phyloP scores from a whole-genome alignment of 2,329 filamentous ascomycete genomes.

The Chaetomium sp. region DNA sequence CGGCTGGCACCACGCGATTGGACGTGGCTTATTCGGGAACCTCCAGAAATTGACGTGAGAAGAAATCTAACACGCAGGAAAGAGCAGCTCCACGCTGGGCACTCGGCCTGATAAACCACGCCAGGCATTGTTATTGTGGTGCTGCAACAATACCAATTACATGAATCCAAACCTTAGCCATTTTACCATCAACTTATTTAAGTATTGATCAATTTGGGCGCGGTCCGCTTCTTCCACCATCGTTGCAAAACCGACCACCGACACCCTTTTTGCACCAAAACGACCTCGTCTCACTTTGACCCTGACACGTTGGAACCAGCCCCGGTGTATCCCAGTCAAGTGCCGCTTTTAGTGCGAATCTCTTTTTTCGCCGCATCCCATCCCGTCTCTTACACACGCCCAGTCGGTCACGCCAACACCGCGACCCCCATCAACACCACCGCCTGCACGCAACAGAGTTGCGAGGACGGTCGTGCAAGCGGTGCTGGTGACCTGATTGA shows the following conservation, averaged over 20 bases:
- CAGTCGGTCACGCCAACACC: not conserved
- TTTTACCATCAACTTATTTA: not conserved
- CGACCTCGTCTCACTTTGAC: conserved; percentile 13
- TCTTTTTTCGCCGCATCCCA: conserved; percentile 23
- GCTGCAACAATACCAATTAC: not conserved
- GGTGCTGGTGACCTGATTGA: conserved; percentile 15
- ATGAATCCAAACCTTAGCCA: not conserved
- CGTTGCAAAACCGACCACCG: conserved; percentile 1
- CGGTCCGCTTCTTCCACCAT: not conserved
- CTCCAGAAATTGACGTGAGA: conserved; percentile 25
- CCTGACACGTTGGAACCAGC: conserved; percentile 24
- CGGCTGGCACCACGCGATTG: conserved; percentile 13
- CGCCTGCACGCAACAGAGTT: conserved; percentile 6
- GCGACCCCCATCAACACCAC: conserved; percentile 2
- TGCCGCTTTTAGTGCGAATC: conserved; percentile 17
- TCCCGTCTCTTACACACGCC: conserved; percentile 8
- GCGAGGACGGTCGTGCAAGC: conserved; percentile 1
- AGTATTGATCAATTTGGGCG: not conserved
- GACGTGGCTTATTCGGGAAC: conserved; percentile 24
- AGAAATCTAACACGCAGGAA: conserved; percentile 24
- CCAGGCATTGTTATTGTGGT: conserved; percentile 6
- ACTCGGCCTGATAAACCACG: conserved; percentile 5
- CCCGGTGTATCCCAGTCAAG: conserved; percentile 19
- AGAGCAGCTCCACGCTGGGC: not conserved
- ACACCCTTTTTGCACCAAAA: not conserved